phyloP scores from a whole-genome alignment of 1,284 basidiomycete species.

The Pseudozyma sp. region DNA sequence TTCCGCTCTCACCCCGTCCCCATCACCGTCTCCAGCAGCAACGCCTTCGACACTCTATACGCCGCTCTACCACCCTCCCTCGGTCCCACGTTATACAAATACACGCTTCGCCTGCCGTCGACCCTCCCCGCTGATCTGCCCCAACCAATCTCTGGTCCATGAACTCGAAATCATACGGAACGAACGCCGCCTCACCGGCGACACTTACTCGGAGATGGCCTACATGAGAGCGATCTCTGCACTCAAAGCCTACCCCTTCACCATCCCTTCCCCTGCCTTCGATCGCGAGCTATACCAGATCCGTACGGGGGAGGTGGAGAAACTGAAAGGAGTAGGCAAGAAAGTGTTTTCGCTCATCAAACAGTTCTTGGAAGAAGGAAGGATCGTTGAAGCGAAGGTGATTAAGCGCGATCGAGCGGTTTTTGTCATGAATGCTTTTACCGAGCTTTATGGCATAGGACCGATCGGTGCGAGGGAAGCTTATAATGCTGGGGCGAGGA shows the following conservation, averaged over 20 bases:
- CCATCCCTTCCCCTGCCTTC: constrained; percentile 24
- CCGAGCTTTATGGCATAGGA: constrained; percentile 63
- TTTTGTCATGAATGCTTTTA: constrained; percentile 55
- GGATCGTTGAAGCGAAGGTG: constrained; percentile 58
- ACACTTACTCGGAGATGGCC: constrained; percentile 56
- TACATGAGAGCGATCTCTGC: constrained; percentile 63
- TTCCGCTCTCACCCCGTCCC: background rate
- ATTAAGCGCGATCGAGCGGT: constrained; percentile 56
- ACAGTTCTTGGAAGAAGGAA: constrained; percentile 49
- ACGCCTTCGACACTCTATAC: constrained; percentile 10
- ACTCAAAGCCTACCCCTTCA: constrained; percentile 60
- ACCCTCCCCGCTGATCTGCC: constrained; percentile 54
- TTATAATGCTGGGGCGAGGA: constrained; percentile 58
- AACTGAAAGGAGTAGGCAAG: constrained; percentile 60
- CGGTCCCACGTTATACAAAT: constrained; percentile 40
- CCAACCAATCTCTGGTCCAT: constrained; percentile 59
- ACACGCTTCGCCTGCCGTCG: constrained; percentile 53
- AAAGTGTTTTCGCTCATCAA: constrained; percentile 55
- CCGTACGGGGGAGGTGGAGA: constrained; percentile 30
- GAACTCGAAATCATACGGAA: constrained; percentile 58
- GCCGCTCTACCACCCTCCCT: constrained; percentile 12
- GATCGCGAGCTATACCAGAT: constrained; percentile 10
- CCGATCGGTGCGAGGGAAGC: constrained; percentile 56
- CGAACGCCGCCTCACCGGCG: constrained; percentile 59
- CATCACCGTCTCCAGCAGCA: background rate